A percentile compares a stretch with the other conserved stretches of the same genome.
phyloP scores from a whole-genome alignment of 2,329 filamentous ascomycete genomes.

The Stemphylium beticola region DNA sequence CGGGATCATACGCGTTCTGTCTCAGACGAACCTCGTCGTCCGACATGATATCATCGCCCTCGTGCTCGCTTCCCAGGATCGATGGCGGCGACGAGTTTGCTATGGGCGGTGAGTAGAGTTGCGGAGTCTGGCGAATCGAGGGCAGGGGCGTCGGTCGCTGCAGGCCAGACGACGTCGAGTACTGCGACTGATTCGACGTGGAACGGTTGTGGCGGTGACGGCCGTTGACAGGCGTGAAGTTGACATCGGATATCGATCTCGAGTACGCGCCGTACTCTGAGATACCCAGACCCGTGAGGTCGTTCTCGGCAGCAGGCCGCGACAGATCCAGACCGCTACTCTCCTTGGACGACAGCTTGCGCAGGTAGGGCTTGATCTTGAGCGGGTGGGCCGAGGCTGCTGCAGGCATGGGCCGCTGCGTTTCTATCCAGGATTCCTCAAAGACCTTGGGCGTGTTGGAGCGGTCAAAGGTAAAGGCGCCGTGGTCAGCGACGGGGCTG shows the following conservation, averaged over 20 bases:
- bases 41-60: constrained; percentile 54
- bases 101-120: constrained; percentile 60
- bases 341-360: constrained; percentile 60
- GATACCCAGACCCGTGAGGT: constrained; percentile 61
- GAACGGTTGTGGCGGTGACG: constrained; percentile 58
- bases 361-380: constrained; percentile 63
- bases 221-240: constrained; percentile 49
- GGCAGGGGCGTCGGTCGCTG: constrained; percentile 59
- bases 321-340: constrained; percentile 61
- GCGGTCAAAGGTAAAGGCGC: constrained; percentile 41
- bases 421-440: constrained; percentile 43
- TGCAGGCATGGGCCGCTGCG: constrained; percentile 32
- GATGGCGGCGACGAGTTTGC: constrained; percentile 59
- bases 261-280: constrained; percentile 53
- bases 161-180: constrained; percentile 57
- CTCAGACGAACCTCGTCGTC: constrained; percentile 54
- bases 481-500: constrained; percentile 38
- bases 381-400: constrained; percentile 32
- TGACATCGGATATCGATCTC: constrained; percentile 53
- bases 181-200: constrained; percentile 62
- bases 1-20: constrained; percentile 47
- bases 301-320: constrained; percentile 62
- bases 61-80: constrained; percentile 53
- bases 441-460: constrained; percentile 43
- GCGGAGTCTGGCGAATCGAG: constrained; percentile 62